A percentile compares a stretch with the other conserved stretches of the same genome.
These are phyloP conservation scores for Cylindrodendrum hubeiense DNA, from an alignment of 2,329 filamentous ascomycete genomes.

Conservation along the genomic window DNA sequence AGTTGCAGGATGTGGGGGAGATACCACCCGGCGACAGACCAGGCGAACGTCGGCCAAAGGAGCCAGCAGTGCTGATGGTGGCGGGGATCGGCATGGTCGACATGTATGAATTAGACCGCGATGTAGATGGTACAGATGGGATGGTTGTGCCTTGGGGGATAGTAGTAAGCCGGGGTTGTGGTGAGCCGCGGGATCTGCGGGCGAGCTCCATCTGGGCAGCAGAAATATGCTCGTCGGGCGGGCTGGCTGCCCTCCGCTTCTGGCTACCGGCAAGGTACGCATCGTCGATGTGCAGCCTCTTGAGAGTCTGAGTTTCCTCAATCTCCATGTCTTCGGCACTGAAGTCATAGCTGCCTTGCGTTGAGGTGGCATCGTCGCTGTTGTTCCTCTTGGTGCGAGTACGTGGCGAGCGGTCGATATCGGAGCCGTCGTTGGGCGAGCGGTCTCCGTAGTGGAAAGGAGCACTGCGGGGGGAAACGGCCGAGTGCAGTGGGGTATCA, in stretches of 20 bases:
- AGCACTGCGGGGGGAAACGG: constrained; percentile 59
- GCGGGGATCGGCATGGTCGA: constrained; percentile 59
- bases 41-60: constrained; percentile 62
- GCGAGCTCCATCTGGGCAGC: constrained; percentile 57
- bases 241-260: constrained; percentile 69
- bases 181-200: constrained; percentile 65
- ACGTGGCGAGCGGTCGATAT: constrained; percentile 62
- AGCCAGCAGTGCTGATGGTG: constrained; percentile 57
- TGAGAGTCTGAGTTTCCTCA: constrained; percentile 65
- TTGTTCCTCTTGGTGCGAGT: constrained; percentile 62
- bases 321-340: constrained; percentile 60
- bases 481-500: constrained; percentile 62
- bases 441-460: constrained; percentile 58
- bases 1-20: constrained; percentile 63
- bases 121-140: constrained; percentile 57
- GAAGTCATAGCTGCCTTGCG: constrained; percentile 59
- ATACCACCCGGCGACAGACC: constrained; percentile 61
- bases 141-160: constrained; percentile 59
- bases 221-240: constrained; percentile 60
- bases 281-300: constrained; percentile 64
- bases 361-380: constrained; percentile 64
- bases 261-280: constrained; percentile 56
- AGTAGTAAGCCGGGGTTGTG: constrained; percentile 62
- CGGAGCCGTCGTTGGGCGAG: constrained; percentile 58
- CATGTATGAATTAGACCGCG: constrained; percentile 62